phyloP scores from a whole-genome alignment of 805 yeast genomes.

The Ogataea paraovalis region DNA sequence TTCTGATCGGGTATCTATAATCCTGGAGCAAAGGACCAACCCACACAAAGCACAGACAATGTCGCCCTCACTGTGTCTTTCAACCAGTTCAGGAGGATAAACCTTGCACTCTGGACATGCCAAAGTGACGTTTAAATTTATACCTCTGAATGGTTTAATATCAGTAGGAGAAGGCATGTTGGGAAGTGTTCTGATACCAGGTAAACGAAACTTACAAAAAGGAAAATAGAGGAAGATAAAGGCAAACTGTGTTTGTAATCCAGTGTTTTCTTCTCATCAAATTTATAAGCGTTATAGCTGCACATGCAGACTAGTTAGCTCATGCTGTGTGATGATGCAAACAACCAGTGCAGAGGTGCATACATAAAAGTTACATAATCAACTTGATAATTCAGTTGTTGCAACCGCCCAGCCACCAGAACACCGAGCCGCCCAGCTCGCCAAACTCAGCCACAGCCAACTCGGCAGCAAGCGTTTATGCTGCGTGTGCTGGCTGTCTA shows the following conservation, averaged over 20 bases:
- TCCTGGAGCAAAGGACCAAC: slow-evolving; percentile 81
- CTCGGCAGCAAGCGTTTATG: too few relatives aligned
- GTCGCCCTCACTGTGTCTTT: slow-evolving; percentile 95
- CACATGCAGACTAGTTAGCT: too few relatives aligned
- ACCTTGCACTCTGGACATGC: slow-evolving; percentile 96
- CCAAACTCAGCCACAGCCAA: too few relatives aligned
- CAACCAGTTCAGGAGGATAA: slow-evolving; percentile 92
- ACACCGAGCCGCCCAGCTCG: too few relatives aligned
- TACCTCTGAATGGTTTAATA: slow-evolving; percentile 44
- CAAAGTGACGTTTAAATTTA: slow-evolving; percentile 81
- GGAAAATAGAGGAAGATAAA: not conserved
- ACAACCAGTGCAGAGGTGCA: too few relatives aligned
- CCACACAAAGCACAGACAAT: slow-evolving; percentile 99
- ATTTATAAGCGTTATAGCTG: too few relatives aligned
- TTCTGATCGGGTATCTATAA: slow-evolving; percentile 93
- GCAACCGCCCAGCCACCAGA: too few relatives aligned
- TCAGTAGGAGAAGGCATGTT: slow-evolving; percentile 22
- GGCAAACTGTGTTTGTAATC: not conserved
- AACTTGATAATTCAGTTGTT: too few relatives aligned
- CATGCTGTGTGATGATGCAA: too few relatives aligned
- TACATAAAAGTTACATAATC: too few relatives aligned
- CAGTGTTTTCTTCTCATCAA: not conserved
- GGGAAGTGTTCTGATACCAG: not conserved
- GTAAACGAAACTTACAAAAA: not conserved
- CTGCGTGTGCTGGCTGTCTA: too few relatives aligned